These are phyloP conservation scores for Globisporangium sylvaticum DNA, from an alignment of 352 stramenopile species.

Conservation along the genomic window DNA sequence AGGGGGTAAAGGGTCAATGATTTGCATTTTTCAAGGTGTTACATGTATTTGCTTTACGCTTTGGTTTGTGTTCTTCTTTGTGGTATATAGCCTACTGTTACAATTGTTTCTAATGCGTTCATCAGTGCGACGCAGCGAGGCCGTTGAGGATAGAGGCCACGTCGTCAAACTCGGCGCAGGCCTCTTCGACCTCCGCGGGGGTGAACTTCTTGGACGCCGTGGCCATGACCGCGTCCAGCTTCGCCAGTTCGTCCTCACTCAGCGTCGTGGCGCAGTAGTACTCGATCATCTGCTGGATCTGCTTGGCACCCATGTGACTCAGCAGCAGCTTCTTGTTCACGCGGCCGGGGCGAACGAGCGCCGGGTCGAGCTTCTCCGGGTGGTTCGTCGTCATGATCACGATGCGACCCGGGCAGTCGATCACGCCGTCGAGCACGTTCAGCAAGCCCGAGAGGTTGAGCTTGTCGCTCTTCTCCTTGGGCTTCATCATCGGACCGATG, in stretches of 20 bases:
- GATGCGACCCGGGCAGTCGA: constrained; percentile 87
- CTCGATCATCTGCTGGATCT: constrained; percentile 25
- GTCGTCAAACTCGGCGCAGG: constrained; percentile 19
- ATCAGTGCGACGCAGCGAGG: not conserved
- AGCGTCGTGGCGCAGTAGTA: constrained; percentile 21
- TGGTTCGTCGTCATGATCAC: constrained; percentile 93
- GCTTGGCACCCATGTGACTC: not conserved
- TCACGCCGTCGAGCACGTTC: constrained; percentile 89
- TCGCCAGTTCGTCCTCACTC: not conserved
- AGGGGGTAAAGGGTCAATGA: not conserved
- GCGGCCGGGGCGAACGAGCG: constrained; percentile 85
- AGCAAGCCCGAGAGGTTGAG: constrained; percentile 81
- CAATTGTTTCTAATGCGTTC: not conserved
- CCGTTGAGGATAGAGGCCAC: constrained; percentile 1
- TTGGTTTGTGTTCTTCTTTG: not conserved
- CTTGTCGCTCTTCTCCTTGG: constrained; percentile 28
- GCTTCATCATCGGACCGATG: constrained; percentile 19
- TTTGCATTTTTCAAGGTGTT: not conserved
- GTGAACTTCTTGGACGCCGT: constrained; percentile 14
- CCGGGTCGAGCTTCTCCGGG: constrained; percentile 89
- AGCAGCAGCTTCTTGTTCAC: constrained; percentile 81
- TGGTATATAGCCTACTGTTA: not conserved
- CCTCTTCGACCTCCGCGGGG: constrained; percentile 18
- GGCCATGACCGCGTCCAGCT: constrained; percentile 5
- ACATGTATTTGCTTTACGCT: not conserved